Conservation (phyloP, 2,329 filamentous ascomycete species). For the Arthrobotrys sinensis region DNA sequence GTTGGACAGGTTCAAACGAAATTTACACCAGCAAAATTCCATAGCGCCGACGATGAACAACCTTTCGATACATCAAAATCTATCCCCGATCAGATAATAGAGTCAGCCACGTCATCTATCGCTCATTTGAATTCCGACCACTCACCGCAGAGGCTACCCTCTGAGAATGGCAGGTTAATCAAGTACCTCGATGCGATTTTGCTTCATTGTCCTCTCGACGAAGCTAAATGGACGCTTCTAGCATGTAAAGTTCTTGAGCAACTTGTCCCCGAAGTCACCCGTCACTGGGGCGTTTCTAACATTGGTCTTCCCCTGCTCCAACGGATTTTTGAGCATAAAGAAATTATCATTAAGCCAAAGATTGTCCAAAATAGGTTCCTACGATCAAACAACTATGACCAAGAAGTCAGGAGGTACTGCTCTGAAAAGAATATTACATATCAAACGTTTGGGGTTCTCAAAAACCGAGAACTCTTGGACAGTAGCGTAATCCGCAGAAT, state of each 20-base stretch:
- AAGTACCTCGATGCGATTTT: conserved; percentile 16
- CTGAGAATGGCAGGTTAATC: neutral
- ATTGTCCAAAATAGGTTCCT: conserved; percentile 17
- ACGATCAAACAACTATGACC: conserved; percentile 12
- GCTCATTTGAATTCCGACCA: neutral
- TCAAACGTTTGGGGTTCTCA: conserved; percentile 12
- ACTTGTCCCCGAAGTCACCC: neutral
- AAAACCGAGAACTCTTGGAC: conserved; percentile 13
- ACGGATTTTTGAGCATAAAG: too few relatives aligned
- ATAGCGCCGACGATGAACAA: neutral
- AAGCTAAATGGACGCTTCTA: conserved; percentile 7
- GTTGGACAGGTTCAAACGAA: conserved; percentile 10
- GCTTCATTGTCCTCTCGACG: conserved; percentile 19
- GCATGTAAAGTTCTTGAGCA: conserved; percentile 25
- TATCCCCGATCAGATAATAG: conserved; percentile 27
- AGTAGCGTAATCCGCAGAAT: conserved; percentile 4
- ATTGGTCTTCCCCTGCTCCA: too few relatives aligned
- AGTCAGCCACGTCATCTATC: conserved; percentile 28
- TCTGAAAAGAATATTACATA: conserved; percentile 13
- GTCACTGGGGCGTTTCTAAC: neutral
- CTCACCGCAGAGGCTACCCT: too few relatives aligned
- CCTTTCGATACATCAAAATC: conserved; percentile 23
- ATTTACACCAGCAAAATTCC: conserved; percentile 2
- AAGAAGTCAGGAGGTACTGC: conserved; percentile 15
- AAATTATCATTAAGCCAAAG: conserved; percentile 25